Conservation (phyloP, 805 yeast species). For the Pichia scutulata region DNA sequence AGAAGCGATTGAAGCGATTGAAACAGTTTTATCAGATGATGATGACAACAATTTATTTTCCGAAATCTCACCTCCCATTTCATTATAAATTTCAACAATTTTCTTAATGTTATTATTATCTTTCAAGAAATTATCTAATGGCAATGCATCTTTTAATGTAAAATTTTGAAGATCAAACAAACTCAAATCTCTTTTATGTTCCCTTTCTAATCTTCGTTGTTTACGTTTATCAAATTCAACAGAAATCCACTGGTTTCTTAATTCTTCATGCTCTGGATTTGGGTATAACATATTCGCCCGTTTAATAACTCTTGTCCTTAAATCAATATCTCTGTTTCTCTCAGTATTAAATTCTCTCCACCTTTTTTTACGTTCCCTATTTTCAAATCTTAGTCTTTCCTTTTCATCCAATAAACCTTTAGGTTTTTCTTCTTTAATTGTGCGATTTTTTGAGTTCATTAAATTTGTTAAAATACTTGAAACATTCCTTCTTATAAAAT, state of each 20-base stretch:
- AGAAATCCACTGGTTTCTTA: conserved; percentile 61
- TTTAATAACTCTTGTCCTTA: conserved; percentile 67
- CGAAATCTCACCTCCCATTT: conserved; percentile 28
- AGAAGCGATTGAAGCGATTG: conserved; percentile 21
- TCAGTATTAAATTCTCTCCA: conserved; percentile 80
- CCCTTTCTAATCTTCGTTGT: conserved; percentile 47
- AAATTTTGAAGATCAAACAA: conserved; percentile 9
- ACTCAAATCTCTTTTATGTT: conserved; percentile 23
- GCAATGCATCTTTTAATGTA: conserved; percentile 4
- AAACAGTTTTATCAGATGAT: conserved; percentile 18
- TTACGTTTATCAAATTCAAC: conserved; percentile 62
- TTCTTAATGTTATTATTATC: conserved; percentile 7
- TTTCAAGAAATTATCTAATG: conserved; percentile 4
- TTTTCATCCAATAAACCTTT: conserved; percentile 30
- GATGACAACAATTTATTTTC: conserved; percentile 8
- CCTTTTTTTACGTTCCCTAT: conserved; percentile 68
- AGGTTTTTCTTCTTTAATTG: not conserved
- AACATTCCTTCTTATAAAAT: conserved; percentile 10
- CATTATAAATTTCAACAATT: conserved; percentile 22
- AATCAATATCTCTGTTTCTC: conserved; percentile 81
- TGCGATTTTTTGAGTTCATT: conserved; percentile 2
- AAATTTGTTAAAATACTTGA: conserved; percentile 9
- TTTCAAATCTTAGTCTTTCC: conserved; percentile 56
- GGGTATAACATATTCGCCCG: conserved; percentile 68
- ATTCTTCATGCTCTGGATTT: conserved; percentile 42